Percentiles rank a stretch among this genome's conserved stretches.
These are phyloP conservation scores for Pythium myriotylum DNA, from an alignment of 352 stramenopile genomes.

Conservation along the genomic window DNA sequence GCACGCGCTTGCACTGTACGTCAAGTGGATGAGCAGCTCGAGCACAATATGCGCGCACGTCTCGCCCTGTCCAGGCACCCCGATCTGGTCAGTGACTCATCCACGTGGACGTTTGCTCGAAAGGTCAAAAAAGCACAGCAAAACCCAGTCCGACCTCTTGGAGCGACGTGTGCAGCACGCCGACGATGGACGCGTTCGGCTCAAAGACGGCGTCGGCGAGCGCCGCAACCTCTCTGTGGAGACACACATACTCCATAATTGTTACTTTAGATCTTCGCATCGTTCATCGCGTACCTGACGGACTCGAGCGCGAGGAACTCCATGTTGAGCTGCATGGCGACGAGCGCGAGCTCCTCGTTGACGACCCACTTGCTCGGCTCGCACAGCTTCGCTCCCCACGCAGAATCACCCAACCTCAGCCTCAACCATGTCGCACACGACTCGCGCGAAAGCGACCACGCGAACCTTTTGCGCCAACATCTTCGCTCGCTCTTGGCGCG, in stretches of 20 bases:
- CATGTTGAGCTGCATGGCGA: constrained; percentile 24
- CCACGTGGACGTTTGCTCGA: no score
- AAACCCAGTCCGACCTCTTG: constrained; percentile 19
- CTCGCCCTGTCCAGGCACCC: constrained; percentile 19
- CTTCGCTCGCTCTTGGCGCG: not conserved
- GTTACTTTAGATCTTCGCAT: not conserved
- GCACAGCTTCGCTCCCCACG: constrained; percentile 11
- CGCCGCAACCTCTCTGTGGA: constrained; percentile 10
- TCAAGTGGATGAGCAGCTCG: constrained; percentile 23
- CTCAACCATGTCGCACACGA: not conserved
- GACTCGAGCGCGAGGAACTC: constrained; percentile 9
- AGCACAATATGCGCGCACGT: constrained; percentile 23
- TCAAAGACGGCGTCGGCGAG: constrained; percentile 5
- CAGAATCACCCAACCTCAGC: not conserved
- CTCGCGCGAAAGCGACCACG: no score
- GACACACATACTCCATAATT: not conserved
- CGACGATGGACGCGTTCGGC: constrained; percentile 8
- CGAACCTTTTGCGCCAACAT: not conserved
- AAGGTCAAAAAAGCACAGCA: no score
- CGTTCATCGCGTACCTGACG: constrained; percentile 10
- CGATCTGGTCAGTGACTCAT: not conserved
- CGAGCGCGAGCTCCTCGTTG: constrained; percentile 16
- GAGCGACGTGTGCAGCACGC: constrained; percentile 11
- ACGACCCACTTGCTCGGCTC: constrained; percentile 13
- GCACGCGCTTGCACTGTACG: constrained; percentile 2